Base-by-base conservation (phyloP, 2,329 filamentous ascomycete genomes). In the Aspergillus alliaceus region DNA sequence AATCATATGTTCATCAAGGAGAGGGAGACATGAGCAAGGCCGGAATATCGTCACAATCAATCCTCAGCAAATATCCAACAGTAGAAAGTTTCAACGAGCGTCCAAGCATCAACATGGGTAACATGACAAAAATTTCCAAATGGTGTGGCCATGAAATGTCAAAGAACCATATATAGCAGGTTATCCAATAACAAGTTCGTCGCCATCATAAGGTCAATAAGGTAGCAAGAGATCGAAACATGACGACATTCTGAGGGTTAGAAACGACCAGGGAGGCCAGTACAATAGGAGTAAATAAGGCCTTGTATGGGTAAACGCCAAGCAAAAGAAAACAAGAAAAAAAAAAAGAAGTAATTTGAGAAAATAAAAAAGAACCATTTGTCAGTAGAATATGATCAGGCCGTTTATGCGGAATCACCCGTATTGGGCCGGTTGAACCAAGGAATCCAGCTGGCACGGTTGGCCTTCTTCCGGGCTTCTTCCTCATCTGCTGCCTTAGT, bases 391-490 rank as follows among this genome's bases (percentile, higher is more conserved):
- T 15, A 31, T 47, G 12, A 46, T 46, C n/a, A n/a, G 6, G 12
- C 18, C 4, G 18, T 20, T 32, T 48, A 54, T 52, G 32, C 60
- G 57, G 9, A 52, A 56, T 68, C 31, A 8, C 51, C 40, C 15
- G 68, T 57, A 44, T 59, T 69, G 3, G 71, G 66, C 27, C 75
- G 73, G 54, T 76, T 77, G 61, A 80, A 76, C 77, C 77, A 80
- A 11, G 75, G 66, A 54, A 79, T 77, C 77, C 77, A 79, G 69
- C 77, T 79, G 58, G 69, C 73, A 44, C 77, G 70, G 64, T 80
- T 79, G 3, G 75, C 72, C 61, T 75, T 78, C 68, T 77, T 79
- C 54, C 74, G 72, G 50, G 76, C 72, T 51, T 79, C 77, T 39
- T 77, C 75, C 29, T 77, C 75, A 31, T 75, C 73, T 6, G 69